Evolutionary conservation across 768 basidiomycete species (phyloP), one percentile per base, ranked within the genome.

Genomic region (Tricholoma bakamatsutake): DNA sequence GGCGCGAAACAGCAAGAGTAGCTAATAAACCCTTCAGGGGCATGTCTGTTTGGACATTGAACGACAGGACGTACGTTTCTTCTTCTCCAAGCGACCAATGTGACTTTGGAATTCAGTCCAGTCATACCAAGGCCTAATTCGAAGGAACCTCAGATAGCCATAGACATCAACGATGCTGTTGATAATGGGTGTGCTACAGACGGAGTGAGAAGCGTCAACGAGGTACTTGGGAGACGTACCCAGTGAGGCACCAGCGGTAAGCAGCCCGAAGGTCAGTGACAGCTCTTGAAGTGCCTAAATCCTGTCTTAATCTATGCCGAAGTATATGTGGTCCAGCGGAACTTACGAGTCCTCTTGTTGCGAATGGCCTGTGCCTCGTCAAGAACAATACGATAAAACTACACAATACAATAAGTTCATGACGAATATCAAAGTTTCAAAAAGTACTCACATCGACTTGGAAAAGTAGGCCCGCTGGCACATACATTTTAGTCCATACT

Each of bases 181-280:
- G 53, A 84, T 77, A 57, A 89, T 82, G 0, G 84, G 83, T 0
- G 85, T 87, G 1, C 83, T 80, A 52, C 34, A 53, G 45, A 35
- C 8, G 15, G 27, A 37, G 54, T 51, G 50, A 57, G 46, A 45
- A 27, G 42, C 17, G 8, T 15, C 10, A 28, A 34, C 13, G 31
- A 15, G 40, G 30, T 13, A 40, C 12, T 15, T 39, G 10, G 46
- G 9, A 18, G 17, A 66, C 73, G 17, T 64, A 80, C 77, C 83
- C 84, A 24, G 85, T 88, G 8, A 88, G 69, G 59, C 79, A 80
- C 89, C 89, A 90, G 37, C 85, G 76, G 64, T 83, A 78, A 15
- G 62, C 73, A 0, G 80, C 59, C 10, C 74, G 67, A 13, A 91
- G 68, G 11, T 80, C 76, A 9, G 77, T 77, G 12, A 83, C 79